Evolutionary conservation across 2,329 filamentous ascomycete genomes (phyloP), one percentile per base, ranked within the genome.

Genomic region (Neophaeococcomyces mojaviensis): DNA sequence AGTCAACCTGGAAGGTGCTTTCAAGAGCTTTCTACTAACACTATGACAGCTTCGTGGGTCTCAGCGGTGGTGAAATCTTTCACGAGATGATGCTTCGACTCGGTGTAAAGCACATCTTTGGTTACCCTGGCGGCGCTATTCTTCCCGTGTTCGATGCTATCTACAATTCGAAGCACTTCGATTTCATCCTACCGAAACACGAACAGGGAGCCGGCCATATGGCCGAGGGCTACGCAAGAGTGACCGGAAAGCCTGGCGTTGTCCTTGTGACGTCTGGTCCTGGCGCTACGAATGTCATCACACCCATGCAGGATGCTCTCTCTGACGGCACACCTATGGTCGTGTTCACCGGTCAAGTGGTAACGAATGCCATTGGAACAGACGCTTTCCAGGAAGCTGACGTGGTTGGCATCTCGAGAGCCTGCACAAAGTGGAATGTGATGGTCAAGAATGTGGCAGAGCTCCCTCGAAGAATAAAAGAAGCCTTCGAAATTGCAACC

Each of bases 51-150:
- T 94, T 97, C 67, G 88, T 97, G 61, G 90, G 90, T 53, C 90
- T 89, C 76, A 94, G 81, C 40, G 90, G 92, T 63, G 92, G 92
- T 63, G 84, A 96, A 68, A 96, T 97, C 59, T 95, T 97, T 69
- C 89, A 97, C 68, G 90, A 97, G 71, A 97, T 97, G 90, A 96
- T 98, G 89, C 76, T 94, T 51, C 78, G 90, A 61, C 86, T 90
- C 59, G 79, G 76, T 58, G 90, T 98, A 47, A 92, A 96, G 72
- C 88, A 96, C 66, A 79, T 97, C 62, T 97, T 89, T 61, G 85
- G 85, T 51, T 97, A 97, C 70, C 87, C 90, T 56, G 90, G 90
- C 60, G 90, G 92, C 64, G 89, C 92, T 55, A 97, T 97, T 69
- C 82, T 97, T 30, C 92, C 92, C 59, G 90, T 97, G 35, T 97